Base-by-base conservation (phyloP, 371 early-diverging fungal species). In the Mortierella sp. region DNA sequence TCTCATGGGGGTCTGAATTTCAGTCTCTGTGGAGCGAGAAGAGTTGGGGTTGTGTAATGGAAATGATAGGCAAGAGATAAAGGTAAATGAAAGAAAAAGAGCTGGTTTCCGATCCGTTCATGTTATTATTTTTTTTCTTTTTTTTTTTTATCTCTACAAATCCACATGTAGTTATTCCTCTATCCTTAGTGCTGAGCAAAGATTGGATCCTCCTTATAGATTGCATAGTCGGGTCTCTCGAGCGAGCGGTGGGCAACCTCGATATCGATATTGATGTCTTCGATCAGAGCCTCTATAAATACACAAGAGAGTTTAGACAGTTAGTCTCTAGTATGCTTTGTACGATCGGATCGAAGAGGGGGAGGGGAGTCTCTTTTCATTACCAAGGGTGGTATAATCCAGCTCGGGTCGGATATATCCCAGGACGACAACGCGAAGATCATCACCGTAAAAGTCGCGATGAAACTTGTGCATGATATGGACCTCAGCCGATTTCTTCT, bases 401-500 rank as follows among this genome's bases (percentile, higher is more conserved):
- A 88, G 84, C 82, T 99, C 99, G 0, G 95, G 89, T 9, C 99
- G 89, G 60, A 99, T 92, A 81, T 92, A 97, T 0, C 97, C 96
- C 16, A 92, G 70, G 1, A 99, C 93, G 37, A 94, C 84, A 11
- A 97, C 92, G 46, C 90, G 86, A 64, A 99, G 84, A 58, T 91
- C 85, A 59, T 88, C 83, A 19, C 92, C 97, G 84, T 99, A 99
- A 79, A 99, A 99, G 81, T 98, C 98, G 5, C 88, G 80, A 3
- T 85, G 81, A 59, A 94, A 98, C 50, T 89, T 81, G 82, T 98
- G 93, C 60, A 98, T 92, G 46, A 99, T 90, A 76, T 99, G 98
- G 11, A 98, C 97, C 80, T 99, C 99, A 57, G 96, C 97, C 25
- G 97, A 96, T 53, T 93, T 88, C 84, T 96, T 94, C 76, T 97